A percentile compares a stretch with the other conserved stretches of the same genome.
Conservation (phyloP, 106 monocot species). For the Triglochin maritima region DNA sequence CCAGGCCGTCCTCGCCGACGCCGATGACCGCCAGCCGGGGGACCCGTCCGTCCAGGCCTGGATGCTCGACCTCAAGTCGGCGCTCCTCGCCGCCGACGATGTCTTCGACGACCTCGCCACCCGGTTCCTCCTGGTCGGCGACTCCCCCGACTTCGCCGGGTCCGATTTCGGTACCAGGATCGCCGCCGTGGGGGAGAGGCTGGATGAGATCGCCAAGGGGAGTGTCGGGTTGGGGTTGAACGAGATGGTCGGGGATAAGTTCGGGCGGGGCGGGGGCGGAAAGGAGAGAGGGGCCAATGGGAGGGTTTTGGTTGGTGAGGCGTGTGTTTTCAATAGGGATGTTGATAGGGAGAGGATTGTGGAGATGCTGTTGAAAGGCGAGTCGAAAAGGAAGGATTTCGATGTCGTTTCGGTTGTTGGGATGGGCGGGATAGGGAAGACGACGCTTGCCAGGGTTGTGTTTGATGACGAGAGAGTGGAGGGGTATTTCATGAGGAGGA, state of each 20-base stretch:
- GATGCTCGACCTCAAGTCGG: conserved; percentile 7
- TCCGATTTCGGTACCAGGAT: conserved; percentile 9
- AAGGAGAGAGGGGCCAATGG: not conserved
- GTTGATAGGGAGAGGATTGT: conserved; percentile 6
- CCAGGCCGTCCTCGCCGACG: conserved; percentile 14
- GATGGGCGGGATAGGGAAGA: conserved; percentile 45
- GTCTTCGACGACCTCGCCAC: conserved; percentile 14
- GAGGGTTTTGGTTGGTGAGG: not conserved
- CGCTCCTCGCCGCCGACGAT: conserved; percentile 14
- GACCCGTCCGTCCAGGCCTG: conserved; percentile 7
- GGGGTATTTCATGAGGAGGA: conserved; percentile 7
- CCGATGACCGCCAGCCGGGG: conserved; percentile 6
- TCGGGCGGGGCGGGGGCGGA: no score
- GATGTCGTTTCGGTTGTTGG: conserved; percentile 27
- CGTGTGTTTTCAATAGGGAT: conserved; percentile 11
- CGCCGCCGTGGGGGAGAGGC: conserved; percentile 8
- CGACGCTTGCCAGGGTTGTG: conserved; percentile 27
- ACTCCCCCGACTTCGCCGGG: not conserved
- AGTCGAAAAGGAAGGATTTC: not conserved
- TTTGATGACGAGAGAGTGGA: conserved; percentile 7
- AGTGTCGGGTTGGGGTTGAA: conserved; percentile 1
- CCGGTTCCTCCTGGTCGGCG: not conserved
- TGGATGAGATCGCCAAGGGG: conserved; percentile 13
- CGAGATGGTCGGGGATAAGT: conserved; percentile 2
- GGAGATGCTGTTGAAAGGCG: not conserved